Base-by-base conservation (phyloP, 2,329 filamentous ascomycete genomes). In the Cercospora sp. region DNA sequence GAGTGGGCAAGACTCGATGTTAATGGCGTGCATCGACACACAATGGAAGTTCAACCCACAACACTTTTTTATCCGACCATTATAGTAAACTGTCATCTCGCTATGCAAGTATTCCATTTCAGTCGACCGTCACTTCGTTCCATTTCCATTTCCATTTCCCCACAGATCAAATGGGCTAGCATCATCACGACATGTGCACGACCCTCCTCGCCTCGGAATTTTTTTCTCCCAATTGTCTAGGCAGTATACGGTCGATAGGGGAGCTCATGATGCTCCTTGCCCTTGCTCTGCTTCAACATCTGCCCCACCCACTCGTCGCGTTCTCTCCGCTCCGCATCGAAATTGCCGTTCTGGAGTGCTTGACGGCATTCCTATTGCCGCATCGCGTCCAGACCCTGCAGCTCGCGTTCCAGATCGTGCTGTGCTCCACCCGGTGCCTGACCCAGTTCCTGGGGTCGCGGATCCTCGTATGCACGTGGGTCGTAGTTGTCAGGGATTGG, bases 331-430 rank as follows among this genome's bases (percentile, higher is more conserved):
- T 28, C 18, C n/a, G 49, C 26, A 40, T 21, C 26, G 13, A 37
- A 26, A 5, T 6, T 18, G 32, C n/a, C 21, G 32, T n/a, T 34
- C 34, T 49, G 62, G 62, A 45, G 24, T 10, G 53, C 28, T 43
- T 34, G 32, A 45, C 62, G 62, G 37, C 62, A 65, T 65, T 65
- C 62, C 67, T 69, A 69, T 37, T 55, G 49, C 57, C 73, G 70
- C 72, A 74, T 74, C 8, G 74, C 74, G 61, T 76, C 74, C 66
- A 76, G 66, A 21, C 74, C 74, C 63, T 75, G 73, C 97, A 91
- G 81, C 96, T 97, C 79, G 86, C 97, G 21, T 85, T 97, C 65
- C 88, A 88, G 71, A 89, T 97, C 68, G 91, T 97, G 57, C 75
- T 88, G 79, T 70, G 82, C 77, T 81, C 81, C 79, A 85, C 70